Evolutionary conservation across 2,329 filamentous ascomycete species (phyloP).

Genomic region (Plenodomus biglobosus): DNA sequence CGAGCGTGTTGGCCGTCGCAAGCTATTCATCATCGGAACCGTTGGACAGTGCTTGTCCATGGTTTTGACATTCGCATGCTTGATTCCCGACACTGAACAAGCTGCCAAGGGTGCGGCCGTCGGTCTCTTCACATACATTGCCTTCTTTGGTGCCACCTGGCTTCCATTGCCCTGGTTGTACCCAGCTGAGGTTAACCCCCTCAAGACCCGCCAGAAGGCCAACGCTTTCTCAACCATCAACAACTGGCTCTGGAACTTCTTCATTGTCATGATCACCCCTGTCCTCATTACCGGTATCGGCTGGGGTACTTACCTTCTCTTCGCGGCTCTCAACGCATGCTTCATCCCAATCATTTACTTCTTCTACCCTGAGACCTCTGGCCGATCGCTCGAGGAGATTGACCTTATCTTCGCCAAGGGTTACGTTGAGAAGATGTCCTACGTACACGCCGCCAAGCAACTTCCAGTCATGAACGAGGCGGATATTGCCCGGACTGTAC

Average conservation of each 20-base stretch:
- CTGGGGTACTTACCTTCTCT: conserved; percentile 51
- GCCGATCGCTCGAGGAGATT: conserved; percentile 55
- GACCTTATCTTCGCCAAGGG: conserved; percentile 53
- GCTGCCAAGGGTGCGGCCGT: conserved; percentile 56
- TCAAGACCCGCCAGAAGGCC: conserved; percentile 58
- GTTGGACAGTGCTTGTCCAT: conserved; percentile 57
- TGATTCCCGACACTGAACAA: conserved; percentile 41
- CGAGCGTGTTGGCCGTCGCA: conserved; percentile 59
- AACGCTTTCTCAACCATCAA: conserved; percentile 57
- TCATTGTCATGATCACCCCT: conserved; percentile 49
- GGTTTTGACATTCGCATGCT: conserved; percentile 45
- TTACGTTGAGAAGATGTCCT: conserved; percentile 39
- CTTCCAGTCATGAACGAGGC: conserved; percentile 38
- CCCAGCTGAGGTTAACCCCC: conserved; percentile 56
- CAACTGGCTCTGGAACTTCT: conserved; percentile 59
- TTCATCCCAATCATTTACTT: conserved; percentile 58
- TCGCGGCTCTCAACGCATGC: conserved; percentile 54
- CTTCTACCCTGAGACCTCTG: conserved; percentile 59
- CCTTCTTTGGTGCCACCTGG: conserved; percentile 67
- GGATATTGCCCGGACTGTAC: conserved; percentile 37
- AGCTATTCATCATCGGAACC: conserved; percentile 48
- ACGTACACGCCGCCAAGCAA: conserved; percentile 43
- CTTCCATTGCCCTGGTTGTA: conserved; percentile 64
- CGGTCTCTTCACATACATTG: conserved; percentile 69
- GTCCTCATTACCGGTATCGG: conserved; percentile 42